Base-by-base conservation (phyloP, 495 filamentous ascomycete species). In the Cenococcum geophilum region DNA sequence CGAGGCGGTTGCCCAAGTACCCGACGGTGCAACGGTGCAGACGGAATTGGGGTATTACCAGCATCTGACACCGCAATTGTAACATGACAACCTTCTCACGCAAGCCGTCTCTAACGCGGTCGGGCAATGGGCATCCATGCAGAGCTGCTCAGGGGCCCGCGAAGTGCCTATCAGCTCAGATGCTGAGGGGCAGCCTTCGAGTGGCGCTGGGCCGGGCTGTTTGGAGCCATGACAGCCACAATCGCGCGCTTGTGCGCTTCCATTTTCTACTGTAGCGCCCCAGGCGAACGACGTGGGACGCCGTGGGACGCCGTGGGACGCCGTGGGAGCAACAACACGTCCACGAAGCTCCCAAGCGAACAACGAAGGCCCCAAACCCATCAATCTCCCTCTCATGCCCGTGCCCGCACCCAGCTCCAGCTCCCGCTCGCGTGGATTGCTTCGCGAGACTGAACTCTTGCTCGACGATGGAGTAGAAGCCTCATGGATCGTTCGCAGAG, bases 381-480 rank as follows among this genome's bases (percentile, higher is more conserved):
- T 45, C 14, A 4, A 1, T 45, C 14, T 18, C 12, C 18, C 18
- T 45, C 40, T 14, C 40, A 45, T 45, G 12, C 40, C 12, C 18
- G 18, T 45, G 14, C 40, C 11, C 40, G 14, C 11, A 14, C 40
- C 40, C 18, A 4, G 40, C 40, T n/a, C 14, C 14, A 45, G 40
- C 12, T 45, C 14, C 18, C 2, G 27, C 27, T 32, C 27, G 27
- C 27, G 27, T 45, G 40, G 4, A 16, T 45, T 45, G 40, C 40
- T 45, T 14, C 40, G 40, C 11, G 18, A 45, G 40, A 4, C 40
- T 52, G 49, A 23, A 18, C 22, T 52, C 49, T 52, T 20, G 1
- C 14, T 27, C 49, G 21, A 32, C 25, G 49, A 52, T 25, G 49
- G 49, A 52, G 49, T 52, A 52, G 49, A 5, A 23, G 49, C 49